A percentile compares a stretch with the other conserved stretches of the same genome.
Conservation (phyloP, 2,329 filamentous ascomycete species). For the Sarocladium strictum region DNA sequence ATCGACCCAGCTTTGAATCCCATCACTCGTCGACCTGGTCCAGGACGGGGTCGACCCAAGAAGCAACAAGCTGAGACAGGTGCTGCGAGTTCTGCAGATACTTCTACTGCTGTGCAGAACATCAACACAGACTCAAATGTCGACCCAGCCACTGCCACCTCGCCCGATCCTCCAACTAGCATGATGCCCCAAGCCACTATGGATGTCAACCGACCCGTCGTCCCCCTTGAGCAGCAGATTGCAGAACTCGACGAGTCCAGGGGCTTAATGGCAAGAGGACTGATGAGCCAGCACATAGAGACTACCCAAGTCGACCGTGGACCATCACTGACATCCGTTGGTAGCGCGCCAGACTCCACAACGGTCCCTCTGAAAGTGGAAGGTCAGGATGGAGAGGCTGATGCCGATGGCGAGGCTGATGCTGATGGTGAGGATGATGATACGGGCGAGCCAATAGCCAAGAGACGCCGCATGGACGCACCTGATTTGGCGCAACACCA, state of each 20-base stretch:
- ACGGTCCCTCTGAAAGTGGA: conserved; percentile 1
- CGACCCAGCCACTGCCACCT: not conserved
- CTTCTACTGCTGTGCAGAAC: not conserved
- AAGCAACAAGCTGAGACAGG: conserved; percentile 25
- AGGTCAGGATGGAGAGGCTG: conserved; percentile 12
- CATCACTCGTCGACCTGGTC: conserved; percentile 54
- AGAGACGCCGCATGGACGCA: conserved; percentile 33
- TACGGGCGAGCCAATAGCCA: conserved; percentile 27
- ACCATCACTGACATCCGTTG: not conserved
- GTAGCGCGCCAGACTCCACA: not conserved
- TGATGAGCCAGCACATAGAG: not conserved
- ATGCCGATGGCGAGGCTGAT: conserved; percentile 20
- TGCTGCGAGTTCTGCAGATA: not conserved
- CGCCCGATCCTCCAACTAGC: not conserved
- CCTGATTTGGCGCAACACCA: conserved; percentile 25
- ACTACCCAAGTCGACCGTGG: not conserved
- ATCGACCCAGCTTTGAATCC: conserved; percentile 49
- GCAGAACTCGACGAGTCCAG: not conserved
- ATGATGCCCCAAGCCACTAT: conserved; percentile 1
- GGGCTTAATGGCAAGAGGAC: not conserved
- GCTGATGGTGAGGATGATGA: conserved; percentile 15
- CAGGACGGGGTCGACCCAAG: conserved; percentile 47
- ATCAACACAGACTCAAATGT: not conserved
- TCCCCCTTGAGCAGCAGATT: not conserved
- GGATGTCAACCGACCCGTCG: not conserved